phyloP scores from a whole-genome alignment of 495 filamentous ascomycete species.

The Daldinia concentrica region DNA sequence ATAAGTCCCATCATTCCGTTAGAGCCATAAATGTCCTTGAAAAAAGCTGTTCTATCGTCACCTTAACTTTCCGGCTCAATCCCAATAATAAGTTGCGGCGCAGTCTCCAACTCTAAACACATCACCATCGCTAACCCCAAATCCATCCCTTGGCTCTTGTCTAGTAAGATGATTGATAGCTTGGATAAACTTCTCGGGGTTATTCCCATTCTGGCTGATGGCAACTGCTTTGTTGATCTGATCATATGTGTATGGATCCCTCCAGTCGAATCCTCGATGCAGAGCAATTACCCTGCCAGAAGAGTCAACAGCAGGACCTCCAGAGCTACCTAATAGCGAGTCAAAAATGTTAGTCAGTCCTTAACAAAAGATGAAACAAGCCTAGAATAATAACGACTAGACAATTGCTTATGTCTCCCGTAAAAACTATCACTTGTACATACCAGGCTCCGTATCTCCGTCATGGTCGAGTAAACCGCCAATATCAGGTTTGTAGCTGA shows the following conservation, averaged over 20 bases:
- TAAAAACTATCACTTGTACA: not conserved
- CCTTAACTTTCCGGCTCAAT: not conserved
- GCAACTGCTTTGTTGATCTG: not conserved
- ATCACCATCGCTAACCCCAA: not conserved
- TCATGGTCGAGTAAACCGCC: not conserved
- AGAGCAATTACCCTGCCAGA: not conserved
- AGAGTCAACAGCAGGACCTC: not conserved
- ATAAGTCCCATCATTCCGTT: not conserved
- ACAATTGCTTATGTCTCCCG: no score
- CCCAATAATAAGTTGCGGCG: not conserved
- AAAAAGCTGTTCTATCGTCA: not conserved
- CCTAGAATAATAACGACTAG: no score
- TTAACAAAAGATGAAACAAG: no score
- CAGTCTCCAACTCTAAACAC: not conserved
- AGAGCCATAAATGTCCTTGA: no score
- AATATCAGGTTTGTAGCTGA: not conserved
- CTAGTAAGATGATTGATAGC: not conserved
- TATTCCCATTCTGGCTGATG: not conserved
- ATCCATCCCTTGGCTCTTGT: not conserved
- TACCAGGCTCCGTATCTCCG: not conserved
- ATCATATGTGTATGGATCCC: not conserved
- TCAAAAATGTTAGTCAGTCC: not conserved
- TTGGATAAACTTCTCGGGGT: not conserved
- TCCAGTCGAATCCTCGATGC: not conserved
- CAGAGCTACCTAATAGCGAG: not conserved